Evolutionary conservation across 768 basidiomycete genomes (phyloP), one percentile per base, ranked within the genome.

Genomic region (Floccularia luteovirens): DNA sequence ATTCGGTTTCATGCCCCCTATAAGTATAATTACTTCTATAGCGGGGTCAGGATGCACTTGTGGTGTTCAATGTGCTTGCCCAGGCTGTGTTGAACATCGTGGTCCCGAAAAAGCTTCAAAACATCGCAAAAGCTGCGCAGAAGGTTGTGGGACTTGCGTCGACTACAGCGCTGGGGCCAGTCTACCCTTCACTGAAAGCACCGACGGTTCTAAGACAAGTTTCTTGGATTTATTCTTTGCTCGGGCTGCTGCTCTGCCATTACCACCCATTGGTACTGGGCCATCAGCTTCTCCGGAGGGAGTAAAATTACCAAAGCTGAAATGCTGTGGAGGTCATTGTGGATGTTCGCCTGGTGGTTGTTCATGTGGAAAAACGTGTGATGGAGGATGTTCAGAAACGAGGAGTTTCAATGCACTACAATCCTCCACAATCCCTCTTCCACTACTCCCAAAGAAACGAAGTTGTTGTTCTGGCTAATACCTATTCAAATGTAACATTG

Each of bases 21-120:
- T 82, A 51, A 75, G 70, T 48, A 61, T 66, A 31, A 68, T 81
- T 31, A 61, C 64, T 16, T 78, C 79, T 3, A 55, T 81, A 10
- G 79, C 81, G 1, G 79, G 75, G 11, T 71, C 82, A 2, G 82
- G 79, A 2, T 88, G 85, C 53, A 82, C 78, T 5, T 87, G 85
- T 51, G 83, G 83, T 22, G 56, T 75, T 31, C 60, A 62, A 28
- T 89, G 85, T 51, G 69, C 69, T 11, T 89, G 85, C 57, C 83
- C 83, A 0, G 83, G 83, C 24, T 89, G 85, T 52, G 55, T 73
- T 7, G 69, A 82, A 48, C 85, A 88, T 51, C 78, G 82, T n/a
- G 75, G 77, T 1, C 42, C 57, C 13, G 65, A 67, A 13, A 55
- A 76, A 43, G 70, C 61, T 14, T 66, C 66, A 32, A 49, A 63